phyloP scores from a whole-genome alignment of 2,329 filamentous ascomycete genomes.

The Alternaria hordeiaustralica region DNA sequence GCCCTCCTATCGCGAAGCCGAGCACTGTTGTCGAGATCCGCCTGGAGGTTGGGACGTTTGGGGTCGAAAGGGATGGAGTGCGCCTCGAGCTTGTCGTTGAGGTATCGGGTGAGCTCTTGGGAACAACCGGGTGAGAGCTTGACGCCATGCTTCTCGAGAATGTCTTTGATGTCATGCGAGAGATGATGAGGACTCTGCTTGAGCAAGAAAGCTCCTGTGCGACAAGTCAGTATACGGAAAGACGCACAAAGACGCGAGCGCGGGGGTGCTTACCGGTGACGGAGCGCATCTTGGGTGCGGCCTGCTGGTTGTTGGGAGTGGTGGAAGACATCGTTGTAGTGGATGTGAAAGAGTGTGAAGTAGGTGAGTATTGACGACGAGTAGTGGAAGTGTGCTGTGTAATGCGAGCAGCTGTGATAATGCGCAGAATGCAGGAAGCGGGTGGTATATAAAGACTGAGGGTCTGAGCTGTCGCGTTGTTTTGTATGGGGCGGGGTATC shows the following conservation, averaged over 20 bases:
- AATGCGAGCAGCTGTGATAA: not conserved
- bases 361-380: not conserved
- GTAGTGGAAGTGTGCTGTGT: not conserved
- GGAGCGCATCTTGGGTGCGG: not conserved
- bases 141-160: not conserved
- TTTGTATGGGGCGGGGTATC: not conserved
- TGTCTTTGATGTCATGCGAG: not conserved
- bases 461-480: not conserved
- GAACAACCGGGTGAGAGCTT: not conserved
- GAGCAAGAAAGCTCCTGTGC: not conserved
- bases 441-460: not conserved
- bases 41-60: not conserved
- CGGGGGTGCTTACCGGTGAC: not conserved
- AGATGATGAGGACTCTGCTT: not conserved
- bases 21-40: not conserved
- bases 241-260: too few relatives aligned
- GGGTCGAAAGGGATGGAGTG: not conserved
- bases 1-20: not conserved
- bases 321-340: not conserved
- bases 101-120: not conserved
- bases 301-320: not conserved
- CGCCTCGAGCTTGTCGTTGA: not conserved
- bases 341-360: not conserved
- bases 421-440: not conserved
- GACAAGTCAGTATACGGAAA: not conserved